phyloP scores from a whole-genome alignment of 345 rosid species.

The Mangifera indica region DNA sequence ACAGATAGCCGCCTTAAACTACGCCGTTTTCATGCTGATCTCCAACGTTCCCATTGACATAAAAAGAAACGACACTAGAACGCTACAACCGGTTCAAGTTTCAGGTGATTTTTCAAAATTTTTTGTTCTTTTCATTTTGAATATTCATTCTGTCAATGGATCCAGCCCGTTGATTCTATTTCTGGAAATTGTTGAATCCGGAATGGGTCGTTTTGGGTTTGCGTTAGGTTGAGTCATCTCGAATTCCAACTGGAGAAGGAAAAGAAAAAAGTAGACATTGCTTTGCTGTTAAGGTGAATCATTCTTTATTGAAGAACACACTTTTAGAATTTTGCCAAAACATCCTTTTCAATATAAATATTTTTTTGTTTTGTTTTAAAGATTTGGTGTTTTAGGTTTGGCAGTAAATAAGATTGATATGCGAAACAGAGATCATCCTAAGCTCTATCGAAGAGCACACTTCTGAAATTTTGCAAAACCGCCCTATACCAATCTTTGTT shows the following conservation, averaged over 20 bases:
- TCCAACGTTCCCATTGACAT: background rate
- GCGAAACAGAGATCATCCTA: conserved; percentile 77
- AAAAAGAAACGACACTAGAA: background rate
- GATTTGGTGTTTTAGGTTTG: background rate
- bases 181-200: background rate
- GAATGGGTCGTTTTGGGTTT: background rate
- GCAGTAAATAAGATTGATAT: conserved; percentile 46
- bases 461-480: too few species aligned
- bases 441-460: conserved; percentile 59
- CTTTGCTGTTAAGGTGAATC: conserved; percentile 30
- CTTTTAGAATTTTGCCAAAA: background rate
- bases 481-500: too few species aligned
- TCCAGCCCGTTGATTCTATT: background rate
- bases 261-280: conserved; percentile 16
- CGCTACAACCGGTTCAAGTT: background rate
- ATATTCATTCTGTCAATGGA: background rate
- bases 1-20: conserved; percentile 20
- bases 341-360: too few species aligned
- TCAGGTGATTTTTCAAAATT: background rate
- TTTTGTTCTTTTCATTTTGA: background rate
- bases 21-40: conserved; percentile 24
- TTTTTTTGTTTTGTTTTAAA: background rate
- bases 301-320: conserved; percentile 2
- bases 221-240: conserved; percentile 12
- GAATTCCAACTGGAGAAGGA: background rate